Percentiles rank a stretch among this genome's conserved stretches.
Conservation (phyloP, 768 basidiomycete genomes). For the Tulasnella calospora region DNA sequence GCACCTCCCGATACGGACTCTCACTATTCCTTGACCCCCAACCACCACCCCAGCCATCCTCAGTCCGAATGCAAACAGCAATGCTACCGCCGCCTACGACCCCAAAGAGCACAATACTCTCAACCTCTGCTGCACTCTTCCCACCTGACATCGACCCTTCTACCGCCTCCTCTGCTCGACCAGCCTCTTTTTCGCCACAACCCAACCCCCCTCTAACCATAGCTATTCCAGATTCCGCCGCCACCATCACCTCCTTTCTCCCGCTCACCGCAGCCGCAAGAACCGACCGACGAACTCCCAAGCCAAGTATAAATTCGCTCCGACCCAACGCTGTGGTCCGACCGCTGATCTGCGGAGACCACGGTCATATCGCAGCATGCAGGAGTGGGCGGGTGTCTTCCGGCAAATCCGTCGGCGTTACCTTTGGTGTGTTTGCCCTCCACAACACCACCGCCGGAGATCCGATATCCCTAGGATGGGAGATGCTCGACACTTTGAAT, state of each 20-base stretch:
- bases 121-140: neutral
- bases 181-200: neutral
- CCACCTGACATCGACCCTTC: neutral
- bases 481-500: neutral
- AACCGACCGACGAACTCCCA: neutral
- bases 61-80: neutral
- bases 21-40: conserved; percentile 21
- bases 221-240: conserved; percentile 6
- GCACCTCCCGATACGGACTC: neutral
- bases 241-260: neutral
- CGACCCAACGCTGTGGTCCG: conserved; percentile 28
- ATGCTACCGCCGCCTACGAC: neutral
- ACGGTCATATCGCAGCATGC: neutral
- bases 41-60: conserved; percentile 16
- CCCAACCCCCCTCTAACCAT: neutral
- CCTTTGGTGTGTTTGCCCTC: conserved; percentile 24
- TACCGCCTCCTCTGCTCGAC: neutral
- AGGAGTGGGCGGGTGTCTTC: neutral
- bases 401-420: conserved; percentile 4
- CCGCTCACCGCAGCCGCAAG: neutral
- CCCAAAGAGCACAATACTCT: conserved; percentile 7
- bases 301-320: neutral
- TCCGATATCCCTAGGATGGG: conserved; percentile 27
- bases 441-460: conserved; percentile 20
- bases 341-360: conserved; percentile 21